A percentile compares a stretch with the other conserved stretches of the same genome.
phyloP scores from a whole-genome alignment of 2,329 filamentous ascomycete genomes.

The Myriangium duriaei region DNA sequence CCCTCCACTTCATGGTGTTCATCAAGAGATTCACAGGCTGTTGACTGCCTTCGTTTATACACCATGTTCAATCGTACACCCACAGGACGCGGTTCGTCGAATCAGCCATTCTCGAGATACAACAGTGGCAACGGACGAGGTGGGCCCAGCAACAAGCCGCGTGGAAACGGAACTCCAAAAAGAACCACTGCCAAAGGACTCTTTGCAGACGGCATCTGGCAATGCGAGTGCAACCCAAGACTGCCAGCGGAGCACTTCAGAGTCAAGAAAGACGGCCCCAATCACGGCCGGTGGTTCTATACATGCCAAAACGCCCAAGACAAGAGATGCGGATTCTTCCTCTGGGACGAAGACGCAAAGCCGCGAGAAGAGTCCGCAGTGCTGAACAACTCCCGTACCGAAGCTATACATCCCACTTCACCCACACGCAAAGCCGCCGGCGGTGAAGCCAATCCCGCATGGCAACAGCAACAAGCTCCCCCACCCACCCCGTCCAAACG shows the following conservation, averaged over 20 bases:
- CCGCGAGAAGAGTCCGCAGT: slow-evolving; percentile 36
- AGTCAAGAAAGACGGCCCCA: slow-evolving; percentile 44
- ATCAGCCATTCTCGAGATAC: not conserved
- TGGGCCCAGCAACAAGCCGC: slow-evolving; percentile 1
- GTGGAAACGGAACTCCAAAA: slow-evolving; percentile 1
- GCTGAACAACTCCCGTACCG: slow-evolving; percentile 34
- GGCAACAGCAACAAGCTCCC: slow-evolving; percentile 1
- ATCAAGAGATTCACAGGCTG: too few species aligned
- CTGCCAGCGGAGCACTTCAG: slow-evolving; percentile 43
- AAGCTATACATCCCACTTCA: not conserved
- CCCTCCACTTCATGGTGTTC: not conserved
- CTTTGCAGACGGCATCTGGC: slow-evolving; percentile 30
- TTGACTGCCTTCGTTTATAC: too few species aligned
- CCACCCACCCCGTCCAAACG: not conserved
- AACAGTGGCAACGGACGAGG: slow-evolving; percentile 4
- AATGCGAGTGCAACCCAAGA: slow-evolving; percentile 44
- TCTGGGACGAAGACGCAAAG: slow-evolving; percentile 44
- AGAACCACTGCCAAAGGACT: slow-evolving; percentile 14
- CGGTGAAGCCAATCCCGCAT: not conserved
- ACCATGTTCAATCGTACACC: too few species aligned
- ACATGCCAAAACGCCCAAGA: slow-evolving; percentile 40
- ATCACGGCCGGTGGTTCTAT: slow-evolving; percentile 42
- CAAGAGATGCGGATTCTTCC: slow-evolving; percentile 43
- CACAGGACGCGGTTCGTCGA: too few species aligned
- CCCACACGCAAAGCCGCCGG: not conserved